phyloP scores from a whole-genome alignment of 768 basidiomycete species.

The Pleurotus giganteus region DNA sequence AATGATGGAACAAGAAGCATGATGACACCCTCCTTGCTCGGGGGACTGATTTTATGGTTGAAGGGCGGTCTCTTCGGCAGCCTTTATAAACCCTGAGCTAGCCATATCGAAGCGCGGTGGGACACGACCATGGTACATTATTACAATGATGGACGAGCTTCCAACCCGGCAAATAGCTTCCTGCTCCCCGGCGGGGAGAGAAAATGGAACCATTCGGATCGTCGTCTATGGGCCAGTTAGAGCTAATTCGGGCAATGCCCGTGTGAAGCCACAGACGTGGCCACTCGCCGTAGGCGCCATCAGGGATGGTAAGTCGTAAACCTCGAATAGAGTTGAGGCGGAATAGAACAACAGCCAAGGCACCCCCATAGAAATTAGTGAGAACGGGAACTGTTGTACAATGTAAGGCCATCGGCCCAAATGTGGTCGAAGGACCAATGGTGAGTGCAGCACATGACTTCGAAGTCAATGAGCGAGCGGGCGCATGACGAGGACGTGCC shows the following conservation, averaged over 20 bases:
- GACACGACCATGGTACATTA: background rate
- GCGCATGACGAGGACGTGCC: background rate
- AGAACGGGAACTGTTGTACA: background rate
- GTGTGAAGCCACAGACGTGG: background rate
- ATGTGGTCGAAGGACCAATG: background rate
- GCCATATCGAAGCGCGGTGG: background rate
- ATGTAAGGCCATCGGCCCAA: background rate
- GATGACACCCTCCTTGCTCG: background rate
- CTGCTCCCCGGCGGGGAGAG: background rate
- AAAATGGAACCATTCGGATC: background rate
- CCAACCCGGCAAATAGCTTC: slow-evolving; percentile 2
- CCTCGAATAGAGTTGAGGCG: background rate
- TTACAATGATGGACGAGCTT: background rate
- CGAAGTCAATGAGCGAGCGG: background rate
- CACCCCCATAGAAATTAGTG: background rate
- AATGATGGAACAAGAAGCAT: background rate
- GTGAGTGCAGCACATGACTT: background rate
- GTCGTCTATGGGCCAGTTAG: background rate
- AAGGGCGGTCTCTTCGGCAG: background rate
- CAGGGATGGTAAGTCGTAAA: background rate
- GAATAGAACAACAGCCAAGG: slow-evolving; percentile 2
- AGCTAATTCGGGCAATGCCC: background rate
- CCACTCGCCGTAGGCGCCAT: background rate
- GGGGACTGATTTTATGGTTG: background rate
- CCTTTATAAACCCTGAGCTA: background rate